Conservation (phyloP, 768 basidiomycete species). For the Solioccasus polychromus region DNA sequence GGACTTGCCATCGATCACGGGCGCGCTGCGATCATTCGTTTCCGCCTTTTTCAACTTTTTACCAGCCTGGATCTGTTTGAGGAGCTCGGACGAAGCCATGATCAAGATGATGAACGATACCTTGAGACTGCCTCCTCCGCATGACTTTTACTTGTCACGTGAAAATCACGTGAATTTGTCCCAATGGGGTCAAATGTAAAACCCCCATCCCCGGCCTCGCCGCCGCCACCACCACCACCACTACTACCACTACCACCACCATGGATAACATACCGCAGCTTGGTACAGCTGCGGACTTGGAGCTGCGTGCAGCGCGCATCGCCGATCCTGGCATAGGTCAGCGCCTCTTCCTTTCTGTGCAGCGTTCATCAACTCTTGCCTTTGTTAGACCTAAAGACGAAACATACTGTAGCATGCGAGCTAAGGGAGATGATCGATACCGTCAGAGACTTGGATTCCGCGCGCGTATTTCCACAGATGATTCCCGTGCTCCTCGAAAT, state of each 20-base stretch:
- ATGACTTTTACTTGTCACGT: slow-evolving; percentile 25
- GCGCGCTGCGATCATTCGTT: slow-evolving; percentile 80
- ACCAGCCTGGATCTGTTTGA: slow-evolving; percentile 82
- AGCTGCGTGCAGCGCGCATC: slow-evolving; percentile 67
- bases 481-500: slow-evolving; percentile 73
- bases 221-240: slow-evolving; percentile 5
- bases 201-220: background rate
- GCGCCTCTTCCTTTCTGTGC: slow-evolving; percentile 11
- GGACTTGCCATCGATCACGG: slow-evolving; percentile 49
- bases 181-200: slow-evolving; percentile 29
- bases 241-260: slow-evolving; percentile 8
- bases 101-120: background rate
- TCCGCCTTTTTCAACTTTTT: slow-evolving; percentile 77
- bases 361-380: background rate
- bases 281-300: slow-evolving; percentile 56
- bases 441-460: slow-evolving; percentile 69
- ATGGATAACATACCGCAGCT: slow-evolving; percentile 47
- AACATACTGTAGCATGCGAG: slow-evolving; percentile 69
- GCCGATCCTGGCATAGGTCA: slow-evolving; percentile 73
- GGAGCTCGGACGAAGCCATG: slow-evolving; percentile 75
- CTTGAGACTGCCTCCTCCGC: no score
- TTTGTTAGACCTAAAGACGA: slow-evolving; percentile 64
- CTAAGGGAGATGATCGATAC: slow-evolving; percentile 81
- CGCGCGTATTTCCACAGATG: slow-evolving; percentile 66
- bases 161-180: slow-evolving; percentile 26